Percentiles rank a stretch among this genome's conserved stretches.
These are phyloP conservation scores for Elsinoe perseae DNA, from an alignment of 2,329 filamentous ascomycete genomes.

Conservation along the genomic window DNA sequence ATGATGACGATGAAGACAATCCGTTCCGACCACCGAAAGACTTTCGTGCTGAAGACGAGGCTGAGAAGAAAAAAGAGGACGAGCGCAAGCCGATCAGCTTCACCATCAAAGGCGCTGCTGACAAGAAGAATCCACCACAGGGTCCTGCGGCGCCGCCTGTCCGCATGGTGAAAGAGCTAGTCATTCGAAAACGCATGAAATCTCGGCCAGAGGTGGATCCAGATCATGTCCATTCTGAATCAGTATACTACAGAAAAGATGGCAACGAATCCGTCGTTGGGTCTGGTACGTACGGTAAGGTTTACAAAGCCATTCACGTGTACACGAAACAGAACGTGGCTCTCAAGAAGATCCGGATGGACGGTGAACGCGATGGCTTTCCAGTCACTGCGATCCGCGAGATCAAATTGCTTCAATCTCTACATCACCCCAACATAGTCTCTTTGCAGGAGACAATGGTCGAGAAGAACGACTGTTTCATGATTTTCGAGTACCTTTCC, in stretches of 20 bases:
- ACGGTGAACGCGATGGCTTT: conserved; percentile 83
- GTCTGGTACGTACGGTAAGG: conserved; percentile 91
- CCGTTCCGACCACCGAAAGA: conserved; percentile 58
- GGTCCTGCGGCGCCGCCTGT: conserved; percentile 19
- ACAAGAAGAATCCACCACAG: conserved; percentile 44
- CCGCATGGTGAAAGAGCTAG: conserved; percentile 41
- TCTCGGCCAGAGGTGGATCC: conserved; percentile 60
- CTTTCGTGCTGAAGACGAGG: conserved; percentile 56
- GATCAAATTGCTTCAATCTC: conserved; percentile 82
- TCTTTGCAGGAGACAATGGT: conserved; percentile 91
- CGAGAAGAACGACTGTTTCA: conserved; percentile 96
- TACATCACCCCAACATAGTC: conserved; percentile 76
- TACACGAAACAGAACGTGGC: conserved; percentile 79
- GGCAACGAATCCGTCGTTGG: conserved; percentile 97
- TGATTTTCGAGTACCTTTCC: conserved; percentile 98
- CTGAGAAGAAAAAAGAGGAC: conserved; percentile 26
- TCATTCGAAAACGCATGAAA: conserved; percentile 63
- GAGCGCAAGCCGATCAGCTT: conserved; percentile 61
- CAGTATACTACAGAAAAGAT: conserved; percentile 88
- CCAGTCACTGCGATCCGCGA: conserved; percentile 86
- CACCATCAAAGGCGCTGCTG: conserved; percentile 63
- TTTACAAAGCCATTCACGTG: conserved; percentile 90
- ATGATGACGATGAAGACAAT: conserved; percentile 51
- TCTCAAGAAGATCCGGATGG: conserved; percentile 87
- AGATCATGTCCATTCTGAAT: conserved; percentile 71